Evolutionary conservation across 495 filamentous ascomycete genomes (phyloP).

Genomic region (Hypoxylon fragiforme): DNA sequence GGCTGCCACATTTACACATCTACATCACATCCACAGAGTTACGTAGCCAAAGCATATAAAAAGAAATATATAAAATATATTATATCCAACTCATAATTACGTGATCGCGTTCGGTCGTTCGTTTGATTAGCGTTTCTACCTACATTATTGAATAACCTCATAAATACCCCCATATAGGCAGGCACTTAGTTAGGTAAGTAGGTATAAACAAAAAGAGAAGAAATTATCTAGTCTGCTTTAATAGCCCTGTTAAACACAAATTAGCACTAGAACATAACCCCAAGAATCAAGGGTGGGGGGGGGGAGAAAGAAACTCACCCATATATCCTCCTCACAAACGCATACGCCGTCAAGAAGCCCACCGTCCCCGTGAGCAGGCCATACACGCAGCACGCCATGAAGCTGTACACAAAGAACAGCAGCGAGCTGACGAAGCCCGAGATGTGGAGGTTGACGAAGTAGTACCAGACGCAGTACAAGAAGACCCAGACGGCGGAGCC

Average conservation of each 20-base stretch:
- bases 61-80: slow-evolving; percentile 13
- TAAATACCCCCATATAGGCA: no score
- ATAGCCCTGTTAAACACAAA: slow-evolving; percentile 33
- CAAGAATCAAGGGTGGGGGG: not conserved
- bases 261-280: slow-evolving; percentile 12
- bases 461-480: slow-evolving; percentile 85
- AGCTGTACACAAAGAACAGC: slow-evolving; percentile 84
- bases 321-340: slow-evolving; percentile 88
- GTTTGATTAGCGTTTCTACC: slow-evolving; percentile 20
- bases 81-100: slow-evolving; percentile 24
- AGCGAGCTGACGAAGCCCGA: slow-evolving; percentile 77
- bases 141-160: not conserved
- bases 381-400: slow-evolving; percentile 81
- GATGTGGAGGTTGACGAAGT: slow-evolving; percentile 79
- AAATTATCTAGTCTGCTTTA: slow-evolving; percentile 42
- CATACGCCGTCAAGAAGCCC: slow-evolving; percentile 85
- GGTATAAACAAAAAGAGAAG: no score
- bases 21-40: not conserved
- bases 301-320: slow-evolving; percentile 55
- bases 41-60: not conserved
- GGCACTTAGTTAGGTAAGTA: no score
- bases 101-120: slow-evolving; percentile 21
- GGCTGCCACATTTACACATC: not conserved
- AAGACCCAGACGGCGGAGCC: slow-evolving; percentile 85
- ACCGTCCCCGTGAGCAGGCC: slow-evolving; percentile 84